Conservation (phyloP, 192 early-diverging fungal genomes). For the Coemansia sp. region DNA sequence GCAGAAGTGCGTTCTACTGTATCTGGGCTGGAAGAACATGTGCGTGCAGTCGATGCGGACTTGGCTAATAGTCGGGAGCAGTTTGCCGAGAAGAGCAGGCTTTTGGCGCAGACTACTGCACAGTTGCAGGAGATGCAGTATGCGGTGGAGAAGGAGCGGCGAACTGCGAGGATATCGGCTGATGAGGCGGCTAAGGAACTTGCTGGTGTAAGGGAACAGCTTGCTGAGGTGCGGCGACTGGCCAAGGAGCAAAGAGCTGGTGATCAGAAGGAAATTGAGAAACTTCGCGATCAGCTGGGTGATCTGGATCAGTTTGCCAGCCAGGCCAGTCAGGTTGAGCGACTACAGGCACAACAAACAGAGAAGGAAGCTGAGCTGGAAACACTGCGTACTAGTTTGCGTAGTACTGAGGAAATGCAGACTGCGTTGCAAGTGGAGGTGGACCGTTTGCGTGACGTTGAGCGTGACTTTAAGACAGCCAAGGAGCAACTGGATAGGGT, state of each 20-base stretch:
- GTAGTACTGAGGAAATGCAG: conserved; percentile 29
- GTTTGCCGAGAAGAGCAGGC: conserved; percentile 51
- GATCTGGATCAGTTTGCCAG: conserved; percentile 26
- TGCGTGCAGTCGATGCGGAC: conserved; percentile 44
- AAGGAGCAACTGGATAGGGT: conserved; percentile 28
- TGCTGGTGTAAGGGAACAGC: conserved; percentile 18
- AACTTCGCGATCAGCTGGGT: conserved; percentile 24
- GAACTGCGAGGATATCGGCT: conserved; percentile 12
- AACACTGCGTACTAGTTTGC: conserved; percentile 38
- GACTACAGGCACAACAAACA: conserved; percentile 33
- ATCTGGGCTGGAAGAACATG: conserved; percentile 31
- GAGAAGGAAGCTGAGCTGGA: conserved; percentile 51
- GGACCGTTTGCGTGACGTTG: conserved; percentile 44
- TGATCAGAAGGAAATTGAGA: conserved; percentile 17
- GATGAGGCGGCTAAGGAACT: conserved; percentile 27
- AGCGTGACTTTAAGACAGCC: conserved; percentile 27
- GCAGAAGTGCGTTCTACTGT: conserved; percentile 21
- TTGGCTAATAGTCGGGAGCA: conserved; percentile 51
- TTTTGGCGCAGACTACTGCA: conserved; percentile 29
- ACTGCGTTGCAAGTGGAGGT: conserved; percentile 34
- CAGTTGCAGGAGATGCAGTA: conserved; percentile 51
- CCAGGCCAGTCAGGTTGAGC: conserved; percentile 30
- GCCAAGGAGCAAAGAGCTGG: conserved; percentile 16
- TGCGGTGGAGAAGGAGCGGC: conserved; percentile 41
- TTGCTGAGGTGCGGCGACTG: conserved; percentile 24